A percentile compares a stretch with the other conserved stretches of the same genome.
These are phyloP conservation scores for Ophiosphaerella korrae DNA, from an alignment of 2,329 filamentous ascomycete genomes.

Conservation along the genomic window DNA sequence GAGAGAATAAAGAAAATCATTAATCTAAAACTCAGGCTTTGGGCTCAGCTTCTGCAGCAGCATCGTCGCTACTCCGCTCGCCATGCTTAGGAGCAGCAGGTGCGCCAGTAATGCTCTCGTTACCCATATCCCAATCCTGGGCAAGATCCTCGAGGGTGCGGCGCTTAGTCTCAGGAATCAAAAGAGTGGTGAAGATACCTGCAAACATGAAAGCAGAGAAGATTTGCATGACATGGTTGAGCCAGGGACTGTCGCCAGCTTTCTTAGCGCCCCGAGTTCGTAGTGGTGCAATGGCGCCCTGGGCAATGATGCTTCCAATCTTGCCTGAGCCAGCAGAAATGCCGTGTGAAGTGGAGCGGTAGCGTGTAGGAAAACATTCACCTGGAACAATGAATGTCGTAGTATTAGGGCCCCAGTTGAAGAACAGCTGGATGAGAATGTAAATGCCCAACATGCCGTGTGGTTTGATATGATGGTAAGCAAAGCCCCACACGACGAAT, in stretches of 20 bases:
- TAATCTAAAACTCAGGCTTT: constrained; percentile 7
- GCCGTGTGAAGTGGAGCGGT: constrained; percentile 56
- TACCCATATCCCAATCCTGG: constrained; percentile 42
- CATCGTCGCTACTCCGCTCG: constrained; percentile 31
- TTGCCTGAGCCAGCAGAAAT: constrained; percentile 57
- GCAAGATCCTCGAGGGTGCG: constrained; percentile 74
- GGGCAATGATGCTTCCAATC: constrained; percentile 56
- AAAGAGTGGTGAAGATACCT: constrained; percentile 68
- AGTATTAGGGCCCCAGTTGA: constrained; percentile 57
- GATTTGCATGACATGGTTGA: constrained; percentile 76
- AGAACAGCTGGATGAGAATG: constrained; percentile 57
- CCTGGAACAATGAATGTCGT: constrained; percentile 59
- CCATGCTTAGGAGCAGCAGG: constrained; percentile 21
- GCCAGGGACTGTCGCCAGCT: constrained; percentile 61
- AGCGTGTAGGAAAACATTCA: constrained; percentile 57
- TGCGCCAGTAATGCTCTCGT: constrained; percentile 38
- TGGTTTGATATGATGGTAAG: constrained; percentile 41
- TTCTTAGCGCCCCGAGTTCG: constrained; percentile 57
- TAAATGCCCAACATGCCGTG: constrained; percentile 54
- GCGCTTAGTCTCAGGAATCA: constrained; percentile 79
- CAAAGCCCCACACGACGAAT: constrained; percentile 65
- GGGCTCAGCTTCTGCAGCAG: constrained; percentile 5
- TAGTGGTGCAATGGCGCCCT: constrained; percentile 54
- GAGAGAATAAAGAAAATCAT: background rate
- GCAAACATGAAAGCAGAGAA: constrained; percentile 81